phyloP scores from a whole-genome alignment of 345 rosid genomes.

The Eucalyptus cladocalyx region DNA sequence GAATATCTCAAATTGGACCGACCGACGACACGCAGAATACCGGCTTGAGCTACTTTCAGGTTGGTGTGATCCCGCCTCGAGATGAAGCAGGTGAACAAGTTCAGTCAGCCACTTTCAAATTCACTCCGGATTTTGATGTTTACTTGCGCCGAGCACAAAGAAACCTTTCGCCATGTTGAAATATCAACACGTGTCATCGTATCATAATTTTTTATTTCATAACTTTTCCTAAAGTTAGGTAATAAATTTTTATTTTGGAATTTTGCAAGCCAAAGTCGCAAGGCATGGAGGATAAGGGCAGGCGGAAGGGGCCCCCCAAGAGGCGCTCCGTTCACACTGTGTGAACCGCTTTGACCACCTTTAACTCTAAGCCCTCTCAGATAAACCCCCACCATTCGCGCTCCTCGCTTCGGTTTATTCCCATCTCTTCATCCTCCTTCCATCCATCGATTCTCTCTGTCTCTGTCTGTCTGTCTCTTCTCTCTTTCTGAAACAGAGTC shows the following conservation, averaged over 20 bases:
- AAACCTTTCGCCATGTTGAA: not conserved
- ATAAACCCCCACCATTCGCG: not conserved
- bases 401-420: not conserved
- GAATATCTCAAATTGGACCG: not conserved
- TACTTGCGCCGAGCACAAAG: not conserved
- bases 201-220: not conserved
- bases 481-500: not conserved
- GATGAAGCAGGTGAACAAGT: not conserved
- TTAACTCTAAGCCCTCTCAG: not conserved
- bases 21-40: rapidly evolving
- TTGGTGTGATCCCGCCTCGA: not conserved
- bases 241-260: not conserved
- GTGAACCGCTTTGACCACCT: not conserved
- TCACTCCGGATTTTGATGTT: not conserved
- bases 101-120: not conserved
- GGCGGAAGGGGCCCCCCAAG: not conserved
- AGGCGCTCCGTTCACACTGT: not conserved
- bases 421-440: not conserved
- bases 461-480: not conserved
- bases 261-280: not conserved
- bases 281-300: not conserved
- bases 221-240: not conserved
- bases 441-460: not conserved
- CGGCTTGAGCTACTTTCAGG: not conserved
- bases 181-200: not conserved